These are phyloP conservation scores for Antitrichia curtipendula DNA, from an alignment of 225 moss, liverwort and hornwort species.

Conservation along the genomic window DNA sequence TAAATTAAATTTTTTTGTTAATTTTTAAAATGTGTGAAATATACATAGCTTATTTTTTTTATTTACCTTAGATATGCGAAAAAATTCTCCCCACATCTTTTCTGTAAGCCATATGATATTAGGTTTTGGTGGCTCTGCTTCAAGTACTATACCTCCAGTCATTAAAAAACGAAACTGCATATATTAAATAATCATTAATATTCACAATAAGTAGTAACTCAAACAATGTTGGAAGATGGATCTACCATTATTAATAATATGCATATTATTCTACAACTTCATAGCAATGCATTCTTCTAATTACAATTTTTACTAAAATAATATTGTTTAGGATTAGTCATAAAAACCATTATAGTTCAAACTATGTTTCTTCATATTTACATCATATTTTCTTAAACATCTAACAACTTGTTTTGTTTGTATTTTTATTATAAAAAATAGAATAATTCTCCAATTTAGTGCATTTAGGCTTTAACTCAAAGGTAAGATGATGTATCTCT, in stretches of 20 bases:
- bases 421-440: neutral
- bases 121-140: constrained; percentile 65
- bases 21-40: too few species aligned
- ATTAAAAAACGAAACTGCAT: constrained; percentile 64
- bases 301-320: neutral
- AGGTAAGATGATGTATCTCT: too few species aligned
- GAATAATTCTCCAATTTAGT: neutral
- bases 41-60: too few species aligned
- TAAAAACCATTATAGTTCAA: neutral
- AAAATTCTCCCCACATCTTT: constrained; percentile 83
- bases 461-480: neutral
- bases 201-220: accelerated
- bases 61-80: constrained; percentile 60
- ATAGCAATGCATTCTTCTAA: neutral
- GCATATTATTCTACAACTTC: neutral
- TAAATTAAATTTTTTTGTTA: neutral
- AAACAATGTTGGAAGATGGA: neutral
- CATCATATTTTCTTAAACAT: neutral
- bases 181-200: neutral
- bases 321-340: neutral
- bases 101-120: constrained; percentile 50
- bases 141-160: constrained; percentile 76
- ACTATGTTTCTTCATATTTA: neutral
- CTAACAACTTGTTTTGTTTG: too few species aligned
- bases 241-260: neutral